Percentiles rank a stretch among this genome's conserved stretches.
Conservation (phyloP, 306 rosid genomes). For the Lathyrus aphaca region DNA sequence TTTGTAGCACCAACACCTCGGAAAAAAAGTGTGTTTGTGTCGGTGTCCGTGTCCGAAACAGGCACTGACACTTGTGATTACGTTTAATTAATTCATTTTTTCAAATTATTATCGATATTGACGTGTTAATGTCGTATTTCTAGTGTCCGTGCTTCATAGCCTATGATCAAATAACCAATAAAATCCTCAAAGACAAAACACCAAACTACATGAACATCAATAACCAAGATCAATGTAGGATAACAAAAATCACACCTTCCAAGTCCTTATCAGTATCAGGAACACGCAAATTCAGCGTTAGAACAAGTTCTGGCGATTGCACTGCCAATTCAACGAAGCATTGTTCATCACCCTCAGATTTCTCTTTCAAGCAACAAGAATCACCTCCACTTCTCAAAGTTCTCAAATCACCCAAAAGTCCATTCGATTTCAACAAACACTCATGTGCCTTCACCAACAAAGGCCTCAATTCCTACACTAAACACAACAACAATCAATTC, state of each 20-base stretch:
- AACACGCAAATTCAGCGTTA: conserved; percentile 50
- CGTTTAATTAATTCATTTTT: too few species aligned
- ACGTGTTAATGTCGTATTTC: too few species aligned
- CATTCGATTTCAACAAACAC: conserved; percentile 55
- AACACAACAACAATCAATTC: background rate
- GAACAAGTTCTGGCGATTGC: conserved; percentile 65
- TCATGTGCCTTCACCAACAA: conserved; percentile 64
- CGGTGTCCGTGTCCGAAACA: too few species aligned
- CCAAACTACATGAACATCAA: conserved; percentile 1
- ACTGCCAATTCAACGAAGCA: conserved; percentile 62
- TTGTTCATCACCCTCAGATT: conserved; percentile 37
- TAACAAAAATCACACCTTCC: conserved; percentile 53
- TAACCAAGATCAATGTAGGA: background rate
- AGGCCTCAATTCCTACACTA: conserved; percentile 69
- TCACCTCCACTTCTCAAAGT: conserved; percentile 55
- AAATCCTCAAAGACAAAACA: background rate
- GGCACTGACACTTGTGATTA: too few species aligned
- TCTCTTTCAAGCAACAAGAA: conserved; percentile 26
- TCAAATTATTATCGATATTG: too few species aligned
- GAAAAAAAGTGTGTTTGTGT: too few species aligned
- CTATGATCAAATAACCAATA: background rate
- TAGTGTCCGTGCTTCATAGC: too few species aligned
- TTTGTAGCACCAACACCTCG: too few species aligned
- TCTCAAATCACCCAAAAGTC: conserved; percentile 56
- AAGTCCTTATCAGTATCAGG: conserved; percentile 7